Conservation (phyloP, 2,329 filamentous ascomycete species). For the Dactylellina cionopaga region DNA sequence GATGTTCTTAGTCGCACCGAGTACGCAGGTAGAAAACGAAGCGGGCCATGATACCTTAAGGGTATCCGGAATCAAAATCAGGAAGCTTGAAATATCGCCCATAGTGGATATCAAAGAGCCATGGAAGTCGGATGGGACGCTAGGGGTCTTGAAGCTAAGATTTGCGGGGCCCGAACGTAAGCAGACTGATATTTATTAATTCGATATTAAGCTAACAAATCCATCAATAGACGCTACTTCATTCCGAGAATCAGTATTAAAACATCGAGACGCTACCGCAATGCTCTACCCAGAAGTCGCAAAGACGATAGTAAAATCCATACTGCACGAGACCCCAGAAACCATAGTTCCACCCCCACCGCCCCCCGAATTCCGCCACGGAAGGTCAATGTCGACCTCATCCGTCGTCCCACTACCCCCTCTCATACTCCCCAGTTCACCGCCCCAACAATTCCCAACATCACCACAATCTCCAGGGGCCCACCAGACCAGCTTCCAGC, state of each 20-base stretch:
- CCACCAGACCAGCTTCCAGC: conserved; percentile 31
- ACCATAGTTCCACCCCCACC: conserved; percentile 36
- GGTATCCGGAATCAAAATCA: conserved; percentile 43
- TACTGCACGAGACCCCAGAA: conserved; percentile 27
- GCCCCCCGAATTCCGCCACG: conserved; percentile 38
- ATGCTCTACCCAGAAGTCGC: conserved; percentile 49
- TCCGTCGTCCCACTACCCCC: conserved; percentile 27
- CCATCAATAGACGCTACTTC: conserved; percentile 22
- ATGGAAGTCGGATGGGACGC: conserved; percentile 33
- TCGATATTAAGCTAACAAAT: conserved; percentile 5
- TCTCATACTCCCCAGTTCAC: conserved; percentile 22
- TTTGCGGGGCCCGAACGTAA: conserved; percentile 33
- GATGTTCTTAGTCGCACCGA: conserved; percentile 23
- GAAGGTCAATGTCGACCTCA: conserved; percentile 33
- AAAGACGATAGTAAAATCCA: conserved; percentile 29
- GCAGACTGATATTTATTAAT: not conserved
- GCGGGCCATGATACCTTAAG: conserved; percentile 25
- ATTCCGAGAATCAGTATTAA: conserved; percentile 49
- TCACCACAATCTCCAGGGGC: conserved; percentile 46
- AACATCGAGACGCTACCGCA: conserved; percentile 45
- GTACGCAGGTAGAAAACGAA: conserved; percentile 40
- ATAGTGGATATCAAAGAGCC: conserved; percentile 42
- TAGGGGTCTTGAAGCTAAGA: conserved; percentile 35
- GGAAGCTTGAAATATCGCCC: conserved; percentile 43
- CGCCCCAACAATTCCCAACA: conserved; percentile 38